Percentiles rank a stretch among this genome's conserved stretches.
Evolutionary conservation across 1,284 basidiomycete species (phyloP).

Genomic region (Mycosarcoma mackinlayi): DNA sequence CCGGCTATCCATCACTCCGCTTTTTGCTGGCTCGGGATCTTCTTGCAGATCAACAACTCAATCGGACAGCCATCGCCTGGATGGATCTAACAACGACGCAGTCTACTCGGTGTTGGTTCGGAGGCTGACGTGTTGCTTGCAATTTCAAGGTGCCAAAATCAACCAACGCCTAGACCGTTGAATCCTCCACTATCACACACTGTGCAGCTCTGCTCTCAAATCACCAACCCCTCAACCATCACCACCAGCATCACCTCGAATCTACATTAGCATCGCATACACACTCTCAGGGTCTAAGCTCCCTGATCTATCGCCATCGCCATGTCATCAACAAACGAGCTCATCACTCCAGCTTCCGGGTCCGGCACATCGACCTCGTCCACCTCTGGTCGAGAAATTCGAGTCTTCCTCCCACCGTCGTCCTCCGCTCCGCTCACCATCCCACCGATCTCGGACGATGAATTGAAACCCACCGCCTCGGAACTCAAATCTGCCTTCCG

Average conservation of each 20-base stretch:
- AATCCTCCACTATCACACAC: slow-evolving; percentile 17
- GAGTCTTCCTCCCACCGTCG: slow-evolving; percentile 26
- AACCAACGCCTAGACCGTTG: too few relatives aligned
- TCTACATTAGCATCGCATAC: too few relatives aligned
- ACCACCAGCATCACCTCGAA: slow-evolving; percentile 1
- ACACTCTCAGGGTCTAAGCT: too few relatives aligned
- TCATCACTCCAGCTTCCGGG: not conserved
- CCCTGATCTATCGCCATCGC: too few relatives aligned
- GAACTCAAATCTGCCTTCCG: slow-evolving; percentile 80
- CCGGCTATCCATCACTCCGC: slow-evolving; percentile 15
- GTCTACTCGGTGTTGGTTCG: not conserved
- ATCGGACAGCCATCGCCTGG: not conserved
- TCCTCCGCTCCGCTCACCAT: slow-evolving; percentile 4
- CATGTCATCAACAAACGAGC: slow-evolving; percentile 3
- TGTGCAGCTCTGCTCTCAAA: too few relatives aligned
- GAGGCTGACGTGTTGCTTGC: slow-evolving; percentile 11
- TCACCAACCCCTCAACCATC: slow-evolving; percentile 8
- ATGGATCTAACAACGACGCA: slow-evolving; percentile 16
- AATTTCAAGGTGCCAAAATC: too few relatives aligned
- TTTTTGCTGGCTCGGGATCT: not conserved
- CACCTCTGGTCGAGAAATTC: not conserved
- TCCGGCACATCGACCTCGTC: not conserved
- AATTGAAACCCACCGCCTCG: slow-evolving; percentile 76
- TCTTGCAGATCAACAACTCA: slow-evolving; percentile 2
- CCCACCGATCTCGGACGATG: slow-evolving; percentile 24